Evolutionary conservation across 2,329 filamentous ascomycete genomes (phyloP), one percentile per base, ranked within the genome.

Genomic region (Phyllachora maydis): DNA sequence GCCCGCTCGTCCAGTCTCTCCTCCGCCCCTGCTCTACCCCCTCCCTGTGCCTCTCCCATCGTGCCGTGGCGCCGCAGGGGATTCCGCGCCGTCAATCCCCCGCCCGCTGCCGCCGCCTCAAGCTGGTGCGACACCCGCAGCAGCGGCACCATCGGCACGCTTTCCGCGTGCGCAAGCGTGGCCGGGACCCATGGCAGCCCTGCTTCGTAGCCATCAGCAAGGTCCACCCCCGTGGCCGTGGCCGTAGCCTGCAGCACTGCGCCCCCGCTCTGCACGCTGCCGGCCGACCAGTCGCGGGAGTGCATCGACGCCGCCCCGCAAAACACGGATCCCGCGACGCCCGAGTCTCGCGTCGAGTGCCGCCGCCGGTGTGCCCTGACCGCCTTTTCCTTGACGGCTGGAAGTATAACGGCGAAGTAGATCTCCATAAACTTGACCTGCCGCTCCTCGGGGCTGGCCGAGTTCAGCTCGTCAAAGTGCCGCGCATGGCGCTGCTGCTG

Each of bases 341-440:
- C 16, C 16, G 16, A 17, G 23, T 38, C 37, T 2, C 19, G 26
- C 2, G 33, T 34, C 7, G 30, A 32, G n/a, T 28, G 29, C 16
- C 35, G 33, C 11, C 26, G 33, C 38, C 35, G 18, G 25, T 34
- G 33, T 18, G 40, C 41, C 9, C 28, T 31, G 17, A 37, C 31
- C 4, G 50, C 45, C 7, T 41, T 37, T 5, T 36, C 32, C 8
- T 54, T 38, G 3, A 62, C 56, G 3, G 40, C 36, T 3, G 33
- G 41, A 4, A 51, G 47, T 9, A 66, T 45, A 1, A 43, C 34
- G 8, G 45, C 31, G 30, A 64, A 65, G 34, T 66, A 66, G 2
- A 60, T 52, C 3, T 51, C 41, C 45, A 66, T 53, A n/a, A 66
- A 49, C 8, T 45, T 45, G 12, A 49, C 39, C 29, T 65, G 57